Base-by-base conservation (phyloP, 2,329 filamentous ascomycete species). In the Trichoderma harzianum region DNA sequence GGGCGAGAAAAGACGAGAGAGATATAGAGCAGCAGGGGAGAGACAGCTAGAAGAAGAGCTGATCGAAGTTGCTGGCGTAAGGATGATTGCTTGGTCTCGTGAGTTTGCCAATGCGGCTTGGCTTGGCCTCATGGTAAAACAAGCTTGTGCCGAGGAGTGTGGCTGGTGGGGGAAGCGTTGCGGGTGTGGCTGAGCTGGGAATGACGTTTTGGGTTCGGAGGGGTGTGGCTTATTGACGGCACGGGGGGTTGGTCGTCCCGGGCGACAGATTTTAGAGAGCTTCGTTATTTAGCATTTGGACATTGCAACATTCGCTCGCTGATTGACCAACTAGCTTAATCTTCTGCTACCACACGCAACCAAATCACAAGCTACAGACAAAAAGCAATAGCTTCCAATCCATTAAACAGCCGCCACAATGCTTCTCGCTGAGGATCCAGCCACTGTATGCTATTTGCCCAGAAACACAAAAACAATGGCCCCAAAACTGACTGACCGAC, bases 391-490 rank as follows among this genome's bases (percentile, higher is more conserved):
- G 28, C n/a, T 10, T 8, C 11, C 57, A 60, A 14, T 1, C 16
- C 16, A n/a, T n/a, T 39, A 3, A 67, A 60, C n/a, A 30, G 14
- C 28, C 53, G 51, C 24, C 71, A 94, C 83, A 75, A 98, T 98
- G 92, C 88, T 98, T 80, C 93, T 98, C 83, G 93, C 97, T 83
- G 95, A 98, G 84, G 93, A 96, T 81, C 95, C 95, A 75, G 93
- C 93, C 58, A 92, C 91, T 58, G 94, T 97, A 89, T 73, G 89
- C 68, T 12, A 7, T 43, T 43, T n/a, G 18, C 1, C n/a, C 16
- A 28, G 5, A 53, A 36, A 32, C 18, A 21, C 57, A 34, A 53
- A 24, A 21, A 53, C n/a, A 53, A 21, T n/a, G 0, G 7, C 11
- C 3, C 28, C 39, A 58, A 12, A 16, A 18, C 16, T 18, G 16